These are phyloP conservation scores for Phytophthora boehmeriae DNA, from an alignment of 352 stramenopile genomes.

Conservation along the genomic window DNA sequence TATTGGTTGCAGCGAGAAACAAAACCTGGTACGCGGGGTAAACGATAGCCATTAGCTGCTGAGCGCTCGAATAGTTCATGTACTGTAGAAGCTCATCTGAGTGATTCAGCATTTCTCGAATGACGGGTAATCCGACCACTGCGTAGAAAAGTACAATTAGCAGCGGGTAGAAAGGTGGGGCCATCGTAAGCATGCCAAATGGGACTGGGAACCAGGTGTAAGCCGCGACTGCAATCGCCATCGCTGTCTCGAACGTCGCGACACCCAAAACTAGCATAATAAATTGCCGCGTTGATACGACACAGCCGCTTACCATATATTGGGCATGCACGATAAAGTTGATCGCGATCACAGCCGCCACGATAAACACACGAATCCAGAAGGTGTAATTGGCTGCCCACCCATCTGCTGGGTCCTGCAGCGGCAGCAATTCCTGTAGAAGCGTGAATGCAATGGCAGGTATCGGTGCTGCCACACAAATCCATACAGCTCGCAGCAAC, in stretches of 20 bases:
- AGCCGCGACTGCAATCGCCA: conserved; percentile 12
- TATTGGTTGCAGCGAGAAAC: conserved; percentile 16
- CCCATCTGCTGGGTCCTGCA: conserved; percentile 17
- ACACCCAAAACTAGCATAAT: conserved; percentile 7
- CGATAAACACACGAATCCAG: conserved; percentile 22
- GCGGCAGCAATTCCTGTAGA: conserved; percentile 17
- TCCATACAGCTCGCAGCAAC: conserved; percentile 1
- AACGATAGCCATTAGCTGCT: conserved; percentile 19
- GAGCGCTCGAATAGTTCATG: conserved; percentile 11
- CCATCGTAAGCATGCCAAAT: conserved; percentile 17
- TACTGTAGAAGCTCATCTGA: conserved; percentile 16
- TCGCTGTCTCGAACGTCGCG: not conserved
- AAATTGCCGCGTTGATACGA: conserved; percentile 3
- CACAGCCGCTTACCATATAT: not conserved
- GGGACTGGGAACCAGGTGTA: conserved; percentile 18
- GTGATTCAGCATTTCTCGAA: conserved; percentile 3
- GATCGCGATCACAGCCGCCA: conserved; percentile 13
- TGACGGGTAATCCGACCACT: conserved; percentile 2
- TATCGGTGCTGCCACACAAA: conserved; percentile 17
- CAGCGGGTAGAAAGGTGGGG: conserved; percentile 23
- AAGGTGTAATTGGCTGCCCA: conserved; percentile 26
- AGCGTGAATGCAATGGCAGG: conserved; percentile 9
- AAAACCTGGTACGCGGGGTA: conserved; percentile 33
- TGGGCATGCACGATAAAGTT: conserved; percentile 1
- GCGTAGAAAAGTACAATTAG: conserved; percentile 22